Evolutionary conservation across 192 early-diverging fungal species (phyloP).

Genomic region (Lunasporangiospora selenospora): DNA sequence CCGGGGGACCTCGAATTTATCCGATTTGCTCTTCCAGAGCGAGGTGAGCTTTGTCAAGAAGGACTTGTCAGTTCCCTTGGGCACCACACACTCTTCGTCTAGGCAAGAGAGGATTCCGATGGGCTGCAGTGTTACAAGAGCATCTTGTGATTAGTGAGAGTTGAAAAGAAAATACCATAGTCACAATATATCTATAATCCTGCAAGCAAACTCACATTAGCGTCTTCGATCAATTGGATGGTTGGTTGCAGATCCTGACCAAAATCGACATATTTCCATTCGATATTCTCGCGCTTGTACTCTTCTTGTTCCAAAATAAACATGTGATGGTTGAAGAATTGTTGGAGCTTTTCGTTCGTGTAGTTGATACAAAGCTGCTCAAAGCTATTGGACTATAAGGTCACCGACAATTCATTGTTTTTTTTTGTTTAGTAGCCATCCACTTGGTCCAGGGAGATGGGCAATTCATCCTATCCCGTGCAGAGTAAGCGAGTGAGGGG

Average conservation of each 20-base stretch:
- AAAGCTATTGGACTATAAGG: conserved; percentile 84
- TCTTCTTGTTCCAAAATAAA: conserved; percentile 97
- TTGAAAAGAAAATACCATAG: background rate
- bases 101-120: conserved; percentile 91
- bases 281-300: conserved; percentile 91
- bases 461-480: no score
- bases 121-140: conserved; percentile 52
- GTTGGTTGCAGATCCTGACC: conserved; percentile 94
- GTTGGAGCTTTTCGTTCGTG: conserved; percentile 95
- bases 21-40: conserved; percentile 80
- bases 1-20: conserved; percentile 82
- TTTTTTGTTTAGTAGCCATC: no score
- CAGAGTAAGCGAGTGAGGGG: no score
- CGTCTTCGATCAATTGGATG: conserved; percentile 95
- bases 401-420: no score
- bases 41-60: conserved; percentile 88
- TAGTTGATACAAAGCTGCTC: conserved; percentile 99
- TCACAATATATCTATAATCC: background rate
- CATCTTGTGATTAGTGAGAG: background rate
- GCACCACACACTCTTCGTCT: conserved; percentile 98
- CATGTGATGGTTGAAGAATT: conserved; percentile 99
- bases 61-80: conserved; percentile 87
- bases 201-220: conserved; percentile 61
- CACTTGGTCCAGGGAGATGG: no score
- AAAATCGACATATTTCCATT: conserved; percentile 97